Conservation (phyloP, 2,329 filamentous ascomycete genomes). For the Colletotrichum sp. region DNA sequence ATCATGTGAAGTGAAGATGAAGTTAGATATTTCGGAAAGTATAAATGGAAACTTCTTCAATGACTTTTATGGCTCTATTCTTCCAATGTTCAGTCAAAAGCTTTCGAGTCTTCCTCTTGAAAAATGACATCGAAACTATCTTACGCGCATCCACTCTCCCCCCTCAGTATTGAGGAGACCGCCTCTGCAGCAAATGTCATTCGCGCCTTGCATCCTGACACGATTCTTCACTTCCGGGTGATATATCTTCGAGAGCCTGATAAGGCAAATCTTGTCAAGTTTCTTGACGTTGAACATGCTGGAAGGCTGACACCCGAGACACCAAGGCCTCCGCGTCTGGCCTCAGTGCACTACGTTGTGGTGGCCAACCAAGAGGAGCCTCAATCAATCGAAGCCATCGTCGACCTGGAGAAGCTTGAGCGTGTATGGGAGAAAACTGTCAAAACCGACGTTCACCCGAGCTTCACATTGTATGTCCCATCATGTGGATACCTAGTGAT, state of each 20-base stretch:
- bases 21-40: neutral
- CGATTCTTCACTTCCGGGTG: conserved; percentile 39
- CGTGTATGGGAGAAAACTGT: neutral
- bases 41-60: neutral
- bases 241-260: conserved; percentile 46
- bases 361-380: neutral
- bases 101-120: neutral
- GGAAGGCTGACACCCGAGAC: neutral
- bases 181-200: conserved; percentile 37
- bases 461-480: neutral
- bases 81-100: neutral
- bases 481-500: neutral
- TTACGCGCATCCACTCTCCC: conserved; percentile 31
- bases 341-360: neutral
- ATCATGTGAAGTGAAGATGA: neutral
- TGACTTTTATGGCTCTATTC: neutral
- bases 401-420: conserved; percentile 29
- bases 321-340: conserved; percentile 5
- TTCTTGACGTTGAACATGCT: conserved; percentile 38
- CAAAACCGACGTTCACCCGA: neutral
- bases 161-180: conserved; percentile 30
- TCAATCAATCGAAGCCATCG: conserved; percentile 36
- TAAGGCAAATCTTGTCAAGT: conserved; percentile 41
- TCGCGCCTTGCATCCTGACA: conserved; percentile 28
- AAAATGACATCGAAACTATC: neutral